A percentile compares a stretch with the other conserved stretches of the same genome.
Evolutionary conservation across 2,329 filamentous ascomycete genomes (phyloP).

Genomic region (Aspergillus tanneri): DNA sequence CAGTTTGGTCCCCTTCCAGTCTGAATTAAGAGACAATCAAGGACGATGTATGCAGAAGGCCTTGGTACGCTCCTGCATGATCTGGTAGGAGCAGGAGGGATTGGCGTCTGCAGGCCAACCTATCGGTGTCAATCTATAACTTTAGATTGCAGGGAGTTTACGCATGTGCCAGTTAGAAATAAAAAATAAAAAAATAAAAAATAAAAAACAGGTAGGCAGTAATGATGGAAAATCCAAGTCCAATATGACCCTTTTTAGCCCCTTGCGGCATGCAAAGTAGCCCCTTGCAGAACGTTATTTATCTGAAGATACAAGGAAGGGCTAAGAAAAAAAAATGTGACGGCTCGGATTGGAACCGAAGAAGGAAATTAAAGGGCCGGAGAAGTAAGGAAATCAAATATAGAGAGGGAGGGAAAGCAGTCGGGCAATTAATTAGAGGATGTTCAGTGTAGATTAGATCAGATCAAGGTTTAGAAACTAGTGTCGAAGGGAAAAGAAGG

Average conservation of each 20-base stretch:
- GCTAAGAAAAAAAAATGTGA: constrained; percentile 1
- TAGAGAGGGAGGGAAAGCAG: constrained; percentile 1
- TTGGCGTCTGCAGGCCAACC: constrained; percentile 16
- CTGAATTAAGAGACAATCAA: constrained; percentile 17
- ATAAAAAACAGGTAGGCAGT: neutral
- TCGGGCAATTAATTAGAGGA: too few relatives aligned
- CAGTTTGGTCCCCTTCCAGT: constrained; percentile 13
- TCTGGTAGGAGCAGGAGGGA: constrained; percentile 22
- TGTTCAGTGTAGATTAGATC: constrained; percentile 1
- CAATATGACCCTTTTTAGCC: constrained; percentile 12
- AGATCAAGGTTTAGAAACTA: neutral
- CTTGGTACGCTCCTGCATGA: constrained; percentile 29
- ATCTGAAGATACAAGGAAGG: constrained; percentile 18
- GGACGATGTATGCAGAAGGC: constrained; percentile 26
- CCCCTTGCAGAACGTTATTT: constrained; percentile 22
- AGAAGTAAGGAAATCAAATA: constrained; percentile 6
- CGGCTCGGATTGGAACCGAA: constrained; percentile 1
- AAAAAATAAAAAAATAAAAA: constrained; percentile 2
- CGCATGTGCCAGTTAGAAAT: constrained; percentile 17
- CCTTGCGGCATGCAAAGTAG: constrained; percentile 16
- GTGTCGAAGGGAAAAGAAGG: neutral
- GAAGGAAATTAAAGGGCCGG: constrained; percentile 3
- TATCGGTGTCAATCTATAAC: constrained; percentile 20
- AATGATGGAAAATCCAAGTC: constrained; percentile 7
- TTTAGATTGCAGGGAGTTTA: constrained; percentile 16